These are phyloP conservation scores for Fusarium pseudograminearum DNA, from an alignment of 2,329 filamentous ascomycete species.

Conservation along the genomic window DNA sequence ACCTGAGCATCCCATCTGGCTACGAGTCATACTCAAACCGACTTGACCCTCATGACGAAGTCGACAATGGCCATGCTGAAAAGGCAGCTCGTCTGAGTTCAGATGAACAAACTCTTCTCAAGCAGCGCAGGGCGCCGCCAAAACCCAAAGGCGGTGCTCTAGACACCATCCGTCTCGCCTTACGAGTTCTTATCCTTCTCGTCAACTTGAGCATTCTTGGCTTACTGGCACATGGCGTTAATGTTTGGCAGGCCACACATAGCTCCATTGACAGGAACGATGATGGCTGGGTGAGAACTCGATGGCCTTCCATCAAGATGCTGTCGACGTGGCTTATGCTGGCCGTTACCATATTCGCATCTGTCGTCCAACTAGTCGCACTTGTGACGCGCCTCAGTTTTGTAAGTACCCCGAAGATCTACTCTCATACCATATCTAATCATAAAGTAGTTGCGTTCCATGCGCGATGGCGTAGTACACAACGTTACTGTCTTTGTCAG, in stretches of 20 bases:
- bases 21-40: constrained; percentile 24
- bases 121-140: not conserved
- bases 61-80: not conserved
- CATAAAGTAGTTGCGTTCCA: not conserved
- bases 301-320: constrained; percentile 15
- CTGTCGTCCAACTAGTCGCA: not conserved
- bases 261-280: constrained; percentile 21
- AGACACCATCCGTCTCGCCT: not conserved
- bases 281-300: constrained; percentile 15
- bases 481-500: not conserved
- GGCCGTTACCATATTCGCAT: not conserved
- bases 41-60: constrained; percentile 19
- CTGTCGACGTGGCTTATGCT: constrained; percentile 22
- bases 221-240: not conserved
- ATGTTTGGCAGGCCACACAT: constrained; percentile 14
- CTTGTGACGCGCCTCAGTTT: not conserved
- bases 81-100: not conserved
- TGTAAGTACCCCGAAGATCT: not conserved
- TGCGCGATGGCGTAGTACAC: constrained; percentile 2
- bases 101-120: constrained; percentile 2
- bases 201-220: constrained; percentile 15
- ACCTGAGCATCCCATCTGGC: constrained; percentile 5
- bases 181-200: constrained; percentile 5
- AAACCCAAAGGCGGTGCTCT: not conserved
- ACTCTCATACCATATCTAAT: rapidly evolving